Conservation (phyloP, 1,284 basidiomycete genomes). For the Paramarasmius palmivorus region DNA sequence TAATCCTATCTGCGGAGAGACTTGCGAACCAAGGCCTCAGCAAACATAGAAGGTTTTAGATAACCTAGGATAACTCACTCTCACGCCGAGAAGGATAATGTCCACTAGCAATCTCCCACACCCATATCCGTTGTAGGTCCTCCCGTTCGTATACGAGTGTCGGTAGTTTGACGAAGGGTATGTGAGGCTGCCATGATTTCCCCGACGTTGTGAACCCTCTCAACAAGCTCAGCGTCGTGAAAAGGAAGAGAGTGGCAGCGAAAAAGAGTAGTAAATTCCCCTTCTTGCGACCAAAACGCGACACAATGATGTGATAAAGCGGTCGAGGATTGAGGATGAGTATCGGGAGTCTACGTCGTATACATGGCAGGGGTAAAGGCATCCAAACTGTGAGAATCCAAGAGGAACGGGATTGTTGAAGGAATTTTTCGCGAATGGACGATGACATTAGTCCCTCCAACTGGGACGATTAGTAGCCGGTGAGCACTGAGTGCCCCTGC, state of each 20-base stretch:
- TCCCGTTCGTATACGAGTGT: slow-evolving; percentile 78
- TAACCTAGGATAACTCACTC: slow-evolving; percentile 49
- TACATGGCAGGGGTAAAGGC: slow-evolving; percentile 26
- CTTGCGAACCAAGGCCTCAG: slow-evolving; percentile 38
- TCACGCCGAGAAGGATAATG: slow-evolving; percentile 83
- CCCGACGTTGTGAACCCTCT: slow-evolving; percentile 55
- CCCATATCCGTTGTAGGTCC: slow-evolving; percentile 86
- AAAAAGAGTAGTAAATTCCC: slow-evolving; percentile 52
- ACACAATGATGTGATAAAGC: slow-evolving; percentile 56
- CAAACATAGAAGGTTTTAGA: neutral
- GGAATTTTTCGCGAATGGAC: slow-evolving; percentile 52
- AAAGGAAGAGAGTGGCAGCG: slow-evolving; percentile 46
- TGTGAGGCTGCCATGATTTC: slow-evolving; percentile 67
- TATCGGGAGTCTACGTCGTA: slow-evolving; percentile 51
- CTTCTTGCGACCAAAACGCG: slow-evolving; percentile 58
- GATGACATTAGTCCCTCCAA: slow-evolving; percentile 36
- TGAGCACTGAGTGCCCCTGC: too few relatives aligned
- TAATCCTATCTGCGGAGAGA: slow-evolving; percentile 72
- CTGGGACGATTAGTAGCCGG: slow-evolving; percentile 28
- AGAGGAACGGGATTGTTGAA: slow-evolving; percentile 41
- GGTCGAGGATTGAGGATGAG: slow-evolving; percentile 66
- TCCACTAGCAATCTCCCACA: slow-evolving; percentile 89
- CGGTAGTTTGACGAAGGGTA: slow-evolving; percentile 62
- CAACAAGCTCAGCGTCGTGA: slow-evolving; percentile 59
- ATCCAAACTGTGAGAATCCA: slow-evolving; percentile 42